phyloP scores from a whole-genome alignment of 208 protist species.

The Leishmania lainsoni region DNA sequence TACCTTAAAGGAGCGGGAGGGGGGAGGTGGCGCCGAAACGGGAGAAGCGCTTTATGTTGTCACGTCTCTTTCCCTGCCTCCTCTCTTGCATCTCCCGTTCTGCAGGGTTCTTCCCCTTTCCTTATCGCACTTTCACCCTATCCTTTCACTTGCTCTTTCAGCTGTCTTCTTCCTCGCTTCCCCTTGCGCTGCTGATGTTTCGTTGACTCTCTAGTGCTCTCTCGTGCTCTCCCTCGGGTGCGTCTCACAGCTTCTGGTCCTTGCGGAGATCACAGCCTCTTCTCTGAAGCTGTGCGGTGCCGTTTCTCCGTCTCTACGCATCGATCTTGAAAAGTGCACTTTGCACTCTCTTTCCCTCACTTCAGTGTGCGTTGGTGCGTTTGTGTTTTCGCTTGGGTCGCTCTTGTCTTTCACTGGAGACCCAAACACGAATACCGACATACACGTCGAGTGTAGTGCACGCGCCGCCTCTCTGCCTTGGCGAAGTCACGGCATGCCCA shows the following conservation, averaged over 20 bases:
- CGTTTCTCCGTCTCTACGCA: not conserved
- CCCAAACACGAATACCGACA: not conserved
- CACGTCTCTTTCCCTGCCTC: too few species aligned
- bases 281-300: not conserved
- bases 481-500: not conserved
- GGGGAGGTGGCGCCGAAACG: not conserved
- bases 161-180: not conserved
- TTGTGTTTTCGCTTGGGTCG: not conserved
- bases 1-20: not conserved
- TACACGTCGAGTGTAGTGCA: not conserved
- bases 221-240: not conserved
- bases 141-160: not conserved
- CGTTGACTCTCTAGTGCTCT: not conserved
- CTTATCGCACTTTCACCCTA: not conserved
- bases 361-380: not conserved
- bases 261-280: not conserved
- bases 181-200: not conserved
- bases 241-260: not conserved
- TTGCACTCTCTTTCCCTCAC: not conserved
- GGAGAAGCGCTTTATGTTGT: not conserved
- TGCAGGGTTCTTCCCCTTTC: not conserved
- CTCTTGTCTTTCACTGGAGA: not conserved
- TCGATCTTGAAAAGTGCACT: too few species aligned
- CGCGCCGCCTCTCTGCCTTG: not conserved
- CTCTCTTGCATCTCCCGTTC: not conserved